A percentile compares a stretch with the other conserved stretches of the same genome.
Evolutionary conservation across 495 filamentous ascomycete genomes (phyloP).

Genomic region (Penicillium subrubescens): DNA sequence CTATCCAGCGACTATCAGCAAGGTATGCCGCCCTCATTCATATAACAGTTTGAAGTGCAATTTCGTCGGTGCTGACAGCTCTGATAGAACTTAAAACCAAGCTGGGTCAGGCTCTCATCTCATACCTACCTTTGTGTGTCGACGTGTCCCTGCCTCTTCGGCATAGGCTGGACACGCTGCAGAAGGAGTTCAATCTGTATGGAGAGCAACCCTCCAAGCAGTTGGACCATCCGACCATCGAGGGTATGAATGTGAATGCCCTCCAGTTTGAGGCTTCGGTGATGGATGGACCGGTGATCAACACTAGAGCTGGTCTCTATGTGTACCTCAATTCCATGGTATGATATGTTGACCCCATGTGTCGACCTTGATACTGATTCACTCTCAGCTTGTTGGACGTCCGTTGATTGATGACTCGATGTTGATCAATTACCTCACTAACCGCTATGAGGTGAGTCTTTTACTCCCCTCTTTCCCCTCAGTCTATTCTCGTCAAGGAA

Average conservation of each 20-base stretch:
- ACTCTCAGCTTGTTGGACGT: slow-evolving; percentile 69
- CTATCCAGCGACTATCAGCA: slow-evolving; percentile 40
- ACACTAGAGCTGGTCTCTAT: slow-evolving; percentile 88
- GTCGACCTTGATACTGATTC: slow-evolving; percentile 32
- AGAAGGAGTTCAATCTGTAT: slow-evolving; percentile 50
- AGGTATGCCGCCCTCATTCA: slow-evolving; percentile 26
- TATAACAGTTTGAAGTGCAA: background rate
- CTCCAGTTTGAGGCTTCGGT: slow-evolving; percentile 57
- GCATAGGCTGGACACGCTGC: slow-evolving; percentile 44
- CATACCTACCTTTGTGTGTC: slow-evolving; percentile 46
- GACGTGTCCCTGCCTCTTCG: slow-evolving; percentile 44
- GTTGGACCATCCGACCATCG: slow-evolving; percentile 41
- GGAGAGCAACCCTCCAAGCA: slow-evolving; percentile 39
- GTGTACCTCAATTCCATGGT: slow-evolving; percentile 89
- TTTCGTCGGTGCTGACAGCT: slow-evolving; percentile 5
- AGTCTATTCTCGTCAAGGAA: too few relatives aligned
- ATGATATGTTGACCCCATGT: slow-evolving; percentile 26
- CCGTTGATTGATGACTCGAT: slow-evolving; percentile 81
- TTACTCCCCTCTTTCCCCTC: slow-evolving; percentile 11
- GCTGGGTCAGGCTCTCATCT: slow-evolving; percentile 43
- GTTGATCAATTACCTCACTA: slow-evolving; percentile 76
- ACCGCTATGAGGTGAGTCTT: slow-evolving; percentile 70
- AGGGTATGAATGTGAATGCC: slow-evolving; percentile 46
- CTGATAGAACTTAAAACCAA: slow-evolving; percentile 38
- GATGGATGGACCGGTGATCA: slow-evolving; percentile 65